These are phyloP conservation scores for Caulochytrium protostelioides DNA, from an alignment of 371 early-diverging fungal species.

Conservation along the genomic window DNA sequence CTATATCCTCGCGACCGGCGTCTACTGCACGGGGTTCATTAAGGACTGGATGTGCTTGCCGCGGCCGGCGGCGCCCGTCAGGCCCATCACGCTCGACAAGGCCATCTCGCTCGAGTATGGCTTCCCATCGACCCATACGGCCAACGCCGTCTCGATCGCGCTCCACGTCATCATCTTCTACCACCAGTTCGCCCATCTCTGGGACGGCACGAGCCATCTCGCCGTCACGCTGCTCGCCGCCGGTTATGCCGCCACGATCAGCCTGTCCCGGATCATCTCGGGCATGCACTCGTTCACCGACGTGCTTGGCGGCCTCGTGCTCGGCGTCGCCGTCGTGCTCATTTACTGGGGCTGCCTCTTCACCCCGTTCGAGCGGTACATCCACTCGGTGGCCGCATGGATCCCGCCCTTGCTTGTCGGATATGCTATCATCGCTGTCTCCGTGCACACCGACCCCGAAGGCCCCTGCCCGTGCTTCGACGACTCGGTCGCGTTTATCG, in stretches of 20 bases:
- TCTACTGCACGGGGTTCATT: constrained; percentile 34
- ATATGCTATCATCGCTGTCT: constrained; percentile 2
- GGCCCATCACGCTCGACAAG: constrained; percentile 35
- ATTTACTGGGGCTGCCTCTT: constrained; percentile 32
- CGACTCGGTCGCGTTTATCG: constrained; percentile 53
- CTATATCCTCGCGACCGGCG: constrained; percentile 29
- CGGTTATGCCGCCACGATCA: constrained; percentile 46
- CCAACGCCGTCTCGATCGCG: constrained; percentile 47
- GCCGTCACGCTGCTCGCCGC: too few species aligned
- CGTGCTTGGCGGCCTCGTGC: constrained; percentile 38
- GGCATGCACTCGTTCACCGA: constrained; percentile 50
- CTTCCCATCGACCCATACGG: constrained; percentile 57
- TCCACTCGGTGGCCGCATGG: constrained; percentile 1
- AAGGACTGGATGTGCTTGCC: constrained; percentile 55
- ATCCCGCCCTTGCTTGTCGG: not conserved
- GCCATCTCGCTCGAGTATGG: constrained; percentile 51
- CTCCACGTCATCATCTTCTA: constrained; percentile 32
- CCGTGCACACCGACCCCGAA: constrained; percentile 45
- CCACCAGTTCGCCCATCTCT: constrained; percentile 19
- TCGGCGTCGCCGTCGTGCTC: constrained; percentile 34
- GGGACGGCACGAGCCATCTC: constrained; percentile 17
- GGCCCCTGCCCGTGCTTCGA: constrained; percentile 61
- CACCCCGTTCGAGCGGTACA: constrained; percentile 29
- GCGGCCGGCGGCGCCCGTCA: constrained; percentile 48
- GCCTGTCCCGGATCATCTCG: constrained; percentile 42